Percentiles rank a stretch among this genome's conserved stretches.
These are phyloP conservation scores for Tetrahymena malaccensis DNA, from an alignment of 73 alveolate genomes.

Conservation along the genomic window DNA sequence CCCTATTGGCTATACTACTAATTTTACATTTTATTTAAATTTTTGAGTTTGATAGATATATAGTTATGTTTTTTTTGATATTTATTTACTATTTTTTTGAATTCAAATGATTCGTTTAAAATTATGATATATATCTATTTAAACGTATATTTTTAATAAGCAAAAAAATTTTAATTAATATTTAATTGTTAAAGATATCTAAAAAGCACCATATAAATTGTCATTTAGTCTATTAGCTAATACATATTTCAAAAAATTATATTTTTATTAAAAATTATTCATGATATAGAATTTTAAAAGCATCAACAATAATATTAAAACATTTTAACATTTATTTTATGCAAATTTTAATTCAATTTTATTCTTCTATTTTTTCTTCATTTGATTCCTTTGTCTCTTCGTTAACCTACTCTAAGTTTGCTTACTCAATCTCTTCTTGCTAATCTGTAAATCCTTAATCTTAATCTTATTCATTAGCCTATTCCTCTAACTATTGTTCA, in stretches of 20 bases:
- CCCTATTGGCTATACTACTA: neutral
- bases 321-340: no score
- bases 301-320: neutral
- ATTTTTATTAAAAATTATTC: no score
- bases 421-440: neutral
- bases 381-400: neutral
- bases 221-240: no score
- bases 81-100: neutral
- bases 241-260: neutral
- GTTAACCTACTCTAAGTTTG: neutral
- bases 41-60: neutral
- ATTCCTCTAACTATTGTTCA: neutral
- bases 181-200: neutral
- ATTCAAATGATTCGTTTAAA: neutral
- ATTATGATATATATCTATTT: neutral
- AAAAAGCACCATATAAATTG: neutral
- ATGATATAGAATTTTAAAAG: no score
- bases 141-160: neutral
- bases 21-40: neutral
- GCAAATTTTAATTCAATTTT: neutral
- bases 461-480: neutral
- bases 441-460: neutral
- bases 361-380: neutral
- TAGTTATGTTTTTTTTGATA: neutral
- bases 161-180: neutral